These are phyloP conservation scores for Amanita rimosa DNA, from an alignment of 768 basidiomycete genomes.

Conservation along the genomic window DNA sequence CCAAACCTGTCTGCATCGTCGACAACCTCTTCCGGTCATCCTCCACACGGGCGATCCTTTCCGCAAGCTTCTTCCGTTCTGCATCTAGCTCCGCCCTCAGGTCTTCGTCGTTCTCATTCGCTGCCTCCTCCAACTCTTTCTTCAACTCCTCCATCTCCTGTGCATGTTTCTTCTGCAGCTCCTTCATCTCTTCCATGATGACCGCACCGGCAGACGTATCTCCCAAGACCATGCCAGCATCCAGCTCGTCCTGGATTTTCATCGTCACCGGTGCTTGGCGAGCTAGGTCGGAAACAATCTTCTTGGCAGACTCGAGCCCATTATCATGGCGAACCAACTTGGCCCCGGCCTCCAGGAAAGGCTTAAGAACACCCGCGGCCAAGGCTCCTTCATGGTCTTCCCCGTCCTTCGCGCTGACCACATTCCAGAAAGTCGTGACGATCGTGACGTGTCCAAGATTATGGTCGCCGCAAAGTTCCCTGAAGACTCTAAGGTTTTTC, in stretches of 20 bases:
- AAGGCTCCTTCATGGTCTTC: conserved; percentile 24
- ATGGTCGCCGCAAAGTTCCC: conserved; percentile 31
- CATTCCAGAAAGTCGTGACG: conserved; percentile 34
- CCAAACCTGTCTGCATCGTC: neutral
- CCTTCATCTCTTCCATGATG: conserved; percentile 10
- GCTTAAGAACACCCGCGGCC: conserved; percentile 20
- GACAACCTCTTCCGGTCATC: neutral
- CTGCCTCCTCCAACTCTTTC: conserved; percentile 9
- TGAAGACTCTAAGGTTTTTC: conserved; percentile 35
- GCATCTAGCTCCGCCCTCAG: conserved; percentile 5
- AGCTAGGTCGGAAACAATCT: conserved; percentile 21
- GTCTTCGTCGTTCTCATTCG: conserved; percentile 5
- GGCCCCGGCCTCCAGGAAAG: conserved; percentile 29
- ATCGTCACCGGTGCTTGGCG: conserved; percentile 7
- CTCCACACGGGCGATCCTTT: neutral
- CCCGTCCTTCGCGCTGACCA: conserved; percentile 17
- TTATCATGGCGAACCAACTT: conserved; percentile 25
- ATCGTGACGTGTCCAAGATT: conserved; percentile 32
- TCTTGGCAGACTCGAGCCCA: conserved; percentile 17
- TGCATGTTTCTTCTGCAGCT: conserved; percentile 6
- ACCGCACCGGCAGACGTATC: conserved; percentile 24
- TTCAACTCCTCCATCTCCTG: conserved; percentile 9
- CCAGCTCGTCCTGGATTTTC: conserved; percentile 13
- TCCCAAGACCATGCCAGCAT: conserved; percentile 14
- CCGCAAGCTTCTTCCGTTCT: neutral